Evolutionary conservation across 345 rosid genomes (phyloP).

Genomic region (Pseudoturritis turrita): DNA sequence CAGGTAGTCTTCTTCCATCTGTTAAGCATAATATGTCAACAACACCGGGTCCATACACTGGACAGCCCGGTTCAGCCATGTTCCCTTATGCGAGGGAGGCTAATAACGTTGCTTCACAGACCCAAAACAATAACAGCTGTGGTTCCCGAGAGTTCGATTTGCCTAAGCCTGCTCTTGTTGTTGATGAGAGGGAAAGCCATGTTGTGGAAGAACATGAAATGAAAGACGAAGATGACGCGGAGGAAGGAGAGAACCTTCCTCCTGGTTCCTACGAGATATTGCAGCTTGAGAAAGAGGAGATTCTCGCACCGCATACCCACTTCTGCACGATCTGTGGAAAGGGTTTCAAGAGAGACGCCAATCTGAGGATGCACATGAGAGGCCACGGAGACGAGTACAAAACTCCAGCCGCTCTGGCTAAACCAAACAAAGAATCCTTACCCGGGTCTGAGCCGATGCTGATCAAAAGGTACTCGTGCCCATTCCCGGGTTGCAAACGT

Average conservation of each 20-base stretch:
- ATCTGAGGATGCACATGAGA: slow-evolving; percentile 97
- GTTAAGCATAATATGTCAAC: slow-evolving; percentile 58
- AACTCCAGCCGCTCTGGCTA: slow-evolving; percentile 87
- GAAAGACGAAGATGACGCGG: slow-evolving; percentile 90
- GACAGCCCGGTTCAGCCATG: slow-evolving; percentile 49
- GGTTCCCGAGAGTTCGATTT: slow-evolving; percentile 38
- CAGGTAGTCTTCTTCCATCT: slow-evolving; percentile 92
- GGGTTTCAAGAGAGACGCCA: slow-evolving; percentile 96
- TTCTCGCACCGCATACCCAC: slow-evolving; percentile 96
- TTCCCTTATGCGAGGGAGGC: slow-evolving; percentile 40
- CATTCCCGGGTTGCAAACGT: slow-evolving; percentile 87
- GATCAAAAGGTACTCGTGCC: slow-evolving; percentile 93
- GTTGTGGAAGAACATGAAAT: slow-evolving; percentile 63
- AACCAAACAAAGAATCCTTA: slow-evolving; percentile 68
- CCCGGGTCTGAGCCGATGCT: slow-evolving; percentile 53
- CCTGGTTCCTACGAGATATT: slow-evolving; percentile 91
- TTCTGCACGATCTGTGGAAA: slow-evolving; percentile 97
- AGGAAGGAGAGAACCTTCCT: slow-evolving; percentile 89
- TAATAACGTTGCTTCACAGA: slow-evolving; percentile 37
- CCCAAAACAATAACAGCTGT: slow-evolving; percentile 28
- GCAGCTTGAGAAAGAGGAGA: slow-evolving; percentile 95
- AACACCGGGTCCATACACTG: slow-evolving; percentile 33
- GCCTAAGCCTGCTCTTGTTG: slow-evolving; percentile 41
- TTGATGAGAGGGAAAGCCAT: slow-evolving; percentile 42
- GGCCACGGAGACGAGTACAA: slow-evolving; percentile 99